Base-by-base conservation (phyloP, 2,329 filamentous ascomycete species). In the Dactylonectria estremocensis region DNA sequence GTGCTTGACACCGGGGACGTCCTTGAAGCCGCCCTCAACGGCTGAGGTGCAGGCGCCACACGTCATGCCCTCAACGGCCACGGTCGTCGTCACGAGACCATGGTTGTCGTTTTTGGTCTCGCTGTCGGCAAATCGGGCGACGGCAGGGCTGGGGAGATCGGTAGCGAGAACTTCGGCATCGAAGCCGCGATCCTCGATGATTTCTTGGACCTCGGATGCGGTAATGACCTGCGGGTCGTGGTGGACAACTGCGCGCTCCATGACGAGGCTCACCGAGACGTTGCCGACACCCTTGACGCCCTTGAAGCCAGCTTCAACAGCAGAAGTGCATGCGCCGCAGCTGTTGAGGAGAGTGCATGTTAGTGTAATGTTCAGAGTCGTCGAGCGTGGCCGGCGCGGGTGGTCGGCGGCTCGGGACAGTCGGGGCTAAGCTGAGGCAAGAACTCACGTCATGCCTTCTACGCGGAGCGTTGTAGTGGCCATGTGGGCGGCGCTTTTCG, bases 221-320 rank as follows among this genome's bases (percentile, higher is more conserved):
- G 93, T 84, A 60, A 98, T 88, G 59, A 89, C 87, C 62, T 87
- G 83, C 1, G 94, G 90, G 80, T 98, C 92, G 82, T 99, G 96
- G 82, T 95, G 92, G 40, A 98, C 87, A 48, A 98, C 95, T n/a
- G 95, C 96, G 67, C 95, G 91, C 81, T 97, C 95, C 90, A 98
- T 97, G 63, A 98, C 93, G 75, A 99, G 85, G 79, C 94, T 97
- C 76, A 99, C 93, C 10, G 95, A 97, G 66, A 98, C 94, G 74
- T 88, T 94, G 70, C 92, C 93, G 10, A 96, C 91, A 61, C 96
- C 95, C 45, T 92, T 86, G 5, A 97, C 88, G 72, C 89, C 90
- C 76, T 94, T 92, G 83, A 99, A 97, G 72, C 93, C 96, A 67
- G 92, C 90, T 86, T 98, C 95, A 74, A 99, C 92, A n/a, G 96